phyloP scores from a whole-genome alignment of 805 yeast species.

The Lipomyces yamadae region DNA sequence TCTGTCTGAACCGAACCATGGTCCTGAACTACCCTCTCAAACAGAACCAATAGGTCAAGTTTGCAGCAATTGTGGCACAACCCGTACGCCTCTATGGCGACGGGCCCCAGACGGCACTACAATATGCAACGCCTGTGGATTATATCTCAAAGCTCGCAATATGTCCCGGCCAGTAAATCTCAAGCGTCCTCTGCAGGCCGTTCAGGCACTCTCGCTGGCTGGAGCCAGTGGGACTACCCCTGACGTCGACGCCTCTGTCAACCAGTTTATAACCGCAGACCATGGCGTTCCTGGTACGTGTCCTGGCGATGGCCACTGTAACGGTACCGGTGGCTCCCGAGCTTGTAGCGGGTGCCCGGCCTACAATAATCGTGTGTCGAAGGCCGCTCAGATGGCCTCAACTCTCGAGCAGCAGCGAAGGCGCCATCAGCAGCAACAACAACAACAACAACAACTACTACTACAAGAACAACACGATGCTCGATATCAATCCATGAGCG shows the following conservation, averaged over 20 bases:
- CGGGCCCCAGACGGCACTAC: conserved; percentile 91
- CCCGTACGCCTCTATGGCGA: conserved; percentile 94
- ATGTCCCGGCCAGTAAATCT: conserved; percentile 69
- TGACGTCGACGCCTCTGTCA: conserved; percentile 17
- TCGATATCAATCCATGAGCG: not conserved
- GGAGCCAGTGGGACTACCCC: conserved; percentile 12
- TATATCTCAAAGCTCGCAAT: conserved; percentile 66
- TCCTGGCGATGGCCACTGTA: conserved; percentile 78
- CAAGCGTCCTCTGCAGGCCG: conserved; percentile 52
- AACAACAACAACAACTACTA: not conserved
- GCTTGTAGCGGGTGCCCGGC: conserved; percentile 88
- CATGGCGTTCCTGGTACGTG: conserved; percentile 56
- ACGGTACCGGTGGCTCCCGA: conserved; percentile 83
- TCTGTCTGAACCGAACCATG: not conserved
- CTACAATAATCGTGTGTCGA: conserved; percentile 62
- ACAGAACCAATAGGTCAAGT: conserved; percentile 47
- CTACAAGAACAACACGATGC: not conserved
- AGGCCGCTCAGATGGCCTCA: conserved; percentile 33
- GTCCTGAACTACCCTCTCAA: not conserved
- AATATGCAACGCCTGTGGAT: conserved; percentile 94
- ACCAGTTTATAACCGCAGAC: conserved; percentile 17
- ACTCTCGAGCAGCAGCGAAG: conserved; percentile 9
- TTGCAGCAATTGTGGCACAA: conserved; percentile 91
- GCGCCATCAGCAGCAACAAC: conserved; percentile 10
- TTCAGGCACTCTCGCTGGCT: conserved; percentile 5